Evolutionary conservation across 106 monocot species (phyloP).

Genomic region (Phalaenopsis aphrodite): DNA sequence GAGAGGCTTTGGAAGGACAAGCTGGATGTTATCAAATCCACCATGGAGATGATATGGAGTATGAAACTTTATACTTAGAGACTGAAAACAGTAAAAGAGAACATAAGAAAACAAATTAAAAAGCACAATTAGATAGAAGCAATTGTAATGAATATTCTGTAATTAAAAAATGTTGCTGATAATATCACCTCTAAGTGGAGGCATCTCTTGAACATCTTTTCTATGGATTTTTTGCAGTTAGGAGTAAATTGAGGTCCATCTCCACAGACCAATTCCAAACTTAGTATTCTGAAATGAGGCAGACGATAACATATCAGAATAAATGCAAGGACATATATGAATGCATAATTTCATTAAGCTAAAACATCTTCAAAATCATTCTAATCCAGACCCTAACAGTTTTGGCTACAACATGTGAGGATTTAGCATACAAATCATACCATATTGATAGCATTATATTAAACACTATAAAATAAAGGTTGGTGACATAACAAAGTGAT

Average conservation of each 20-base stretch:
- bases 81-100: constrained; percentile 32
- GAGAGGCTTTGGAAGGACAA: constrained; percentile 31
- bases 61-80: constrained; percentile 49
- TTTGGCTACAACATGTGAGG: too few relatives aligned
- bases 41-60: background rate
- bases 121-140: background rate
- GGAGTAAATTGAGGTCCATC: constrained; percentile 11
- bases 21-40: constrained; percentile 12
- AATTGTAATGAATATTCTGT: background rate
- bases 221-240: constrained; percentile 21
- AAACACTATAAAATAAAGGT: too few relatives aligned
- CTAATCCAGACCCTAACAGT: too few relatives aligned
- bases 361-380: background rate
- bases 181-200: constrained; percentile 64
- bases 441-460: too few relatives aligned
- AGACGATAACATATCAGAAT: background rate
- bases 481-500: too few relatives aligned
- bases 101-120: constrained; percentile 3
- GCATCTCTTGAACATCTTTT: constrained; percentile 35
- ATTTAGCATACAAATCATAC: too few relatives aligned
- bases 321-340: background rate
- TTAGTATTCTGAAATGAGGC: constrained; percentile 37
- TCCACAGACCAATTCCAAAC: constrained; percentile 32
- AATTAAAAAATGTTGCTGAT: background rate
- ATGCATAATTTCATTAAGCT: background rate